phyloP scores from a whole-genome alignment of 1,284 basidiomycete genomes.

The Cryptococcus sp. region DNA sequence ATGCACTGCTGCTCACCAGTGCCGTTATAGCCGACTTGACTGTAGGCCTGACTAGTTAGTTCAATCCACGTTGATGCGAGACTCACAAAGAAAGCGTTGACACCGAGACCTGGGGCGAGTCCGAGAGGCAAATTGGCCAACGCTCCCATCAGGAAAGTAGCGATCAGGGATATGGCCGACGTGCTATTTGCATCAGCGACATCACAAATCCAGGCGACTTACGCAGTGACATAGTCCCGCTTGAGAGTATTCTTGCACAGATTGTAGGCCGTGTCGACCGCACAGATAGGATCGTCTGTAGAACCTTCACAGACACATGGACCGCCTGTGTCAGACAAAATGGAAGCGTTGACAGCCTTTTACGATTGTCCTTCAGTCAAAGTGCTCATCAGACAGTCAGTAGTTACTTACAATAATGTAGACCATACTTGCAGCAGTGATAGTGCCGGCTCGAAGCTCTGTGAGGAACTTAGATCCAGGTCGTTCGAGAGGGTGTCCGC shows the following conservation, averaged over 20 bases:
- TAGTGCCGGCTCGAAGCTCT: slow-evolving; percentile 76
- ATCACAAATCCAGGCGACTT: background rate
- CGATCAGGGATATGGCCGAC: slow-evolving; percentile 71
- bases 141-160: slow-evolving; percentile 78
- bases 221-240: slow-evolving; percentile 59
- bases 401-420: slow-evolving; percentile 27
- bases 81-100: slow-evolving; percentile 3
- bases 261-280: slow-evolving; percentile 64
- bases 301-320: slow-evolving; percentile 68
- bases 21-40: slow-evolving; percentile 77
- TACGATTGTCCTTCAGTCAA: background rate
- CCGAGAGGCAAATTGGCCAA: slow-evolving; percentile 83
- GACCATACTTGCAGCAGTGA: slow-evolving; percentile 68
- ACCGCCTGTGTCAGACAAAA: slow-evolving; percentile 74
- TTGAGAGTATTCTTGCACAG: slow-evolving; percentile 67
- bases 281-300: slow-evolving; percentile 51
- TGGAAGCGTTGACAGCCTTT: slow-evolving; percentile 56
- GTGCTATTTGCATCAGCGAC: slow-evolving; percentile 52
- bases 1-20: background rate
- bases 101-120: slow-evolving; percentile 65
- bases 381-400: background rate
- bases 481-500: slow-evolving; percentile 72
- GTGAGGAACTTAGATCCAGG: slow-evolving; percentile 75
- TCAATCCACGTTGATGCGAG: background rate
- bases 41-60: slow-evolving; percentile 60